phyloP scores from a whole-genome alignment of 2,329 filamentous ascomycete genomes.

The Ophiocordyceps camponoti-leonardi region DNA sequence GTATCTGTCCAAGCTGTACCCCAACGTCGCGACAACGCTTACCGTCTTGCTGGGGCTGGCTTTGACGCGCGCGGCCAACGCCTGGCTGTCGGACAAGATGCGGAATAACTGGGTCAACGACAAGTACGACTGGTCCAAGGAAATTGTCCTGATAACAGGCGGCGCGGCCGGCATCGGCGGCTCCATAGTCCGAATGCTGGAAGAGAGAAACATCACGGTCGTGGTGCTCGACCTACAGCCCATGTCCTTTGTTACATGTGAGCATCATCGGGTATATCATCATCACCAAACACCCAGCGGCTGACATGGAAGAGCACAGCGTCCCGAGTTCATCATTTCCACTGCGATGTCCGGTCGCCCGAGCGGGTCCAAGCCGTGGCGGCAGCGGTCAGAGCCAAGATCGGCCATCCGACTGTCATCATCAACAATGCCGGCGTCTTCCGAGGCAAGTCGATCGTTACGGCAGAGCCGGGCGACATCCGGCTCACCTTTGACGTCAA shows the following conservation, averaged over 20 bases:
- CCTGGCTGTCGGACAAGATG: conserved; percentile 15
- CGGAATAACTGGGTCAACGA: conserved; percentile 19
- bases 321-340: conserved; percentile 46
- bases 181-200: conserved; percentile 46
- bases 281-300: conserved; percentile 5
- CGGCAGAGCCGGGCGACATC: conserved; percentile 37
- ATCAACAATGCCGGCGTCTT: conserved; percentile 57
- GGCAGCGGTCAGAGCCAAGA: conserved; percentile 29
- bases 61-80: conserved; percentile 10
- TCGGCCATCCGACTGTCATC: conserved; percentile 51
- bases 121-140: conserved; percentile 46
- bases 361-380: conserved; percentile 34
- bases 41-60: conserved; percentile 14
- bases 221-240: conserved; percentile 55
- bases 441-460: conserved; percentile 43
- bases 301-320: conserved; percentile 6
- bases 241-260: conserved; percentile 34
- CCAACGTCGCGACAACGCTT: conserved; percentile 31
- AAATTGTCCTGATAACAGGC: conserved; percentile 59
- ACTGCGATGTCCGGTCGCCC: conserved; percentile 50
- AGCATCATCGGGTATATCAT: conserved; percentile 5
- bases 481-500: conserved; percentile 58
- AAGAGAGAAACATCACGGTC: conserved; percentile 46
- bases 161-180: conserved; percentile 60
- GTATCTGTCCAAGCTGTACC: conserved; percentile 33